Base-by-base conservation (phyloP, 2,329 filamentous ascomycete species). In the Myrmaecium sp. region DNA sequence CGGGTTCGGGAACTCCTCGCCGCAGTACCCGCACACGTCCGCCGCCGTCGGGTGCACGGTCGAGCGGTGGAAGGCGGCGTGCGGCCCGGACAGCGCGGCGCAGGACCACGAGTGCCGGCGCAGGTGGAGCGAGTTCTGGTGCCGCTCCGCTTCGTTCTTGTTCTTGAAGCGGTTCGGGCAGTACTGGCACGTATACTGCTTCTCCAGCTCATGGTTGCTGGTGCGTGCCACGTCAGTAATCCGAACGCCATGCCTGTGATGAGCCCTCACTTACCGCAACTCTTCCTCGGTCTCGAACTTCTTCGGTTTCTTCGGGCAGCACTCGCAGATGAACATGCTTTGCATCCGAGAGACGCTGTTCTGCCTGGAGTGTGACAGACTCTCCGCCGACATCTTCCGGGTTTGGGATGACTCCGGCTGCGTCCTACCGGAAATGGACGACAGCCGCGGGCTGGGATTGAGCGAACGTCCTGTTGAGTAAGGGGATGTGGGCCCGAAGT, bases 141-240 rank as follows among this genome's bases (percentile, higher is more conserved):
- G 86, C 17, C 89, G 72, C 52, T 95, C 86, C 3, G 84, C 84
- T 56, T 95, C 89, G 43, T 95, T 95, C 57, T 95, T 95, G 58
- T 95, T 95, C 56, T 95, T 95, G 62, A 95, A 95, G 7, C 86
- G 74, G 48, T 94, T 94, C 21, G 78, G 78, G 51, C 86, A 95
- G 49, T 81, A 95, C 15, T 72, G 67, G 52, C 86, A 95, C 35
- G 80, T 80, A 51, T 94, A 95, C 53, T 95, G 86, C 53, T 95
- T 95, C 53, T 95, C 89, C 46, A 81, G 74, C 52, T 89, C 81
- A 49, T 95, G 86, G 23, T 74, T 60, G 36, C 86, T 94, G 44
- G 31, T 14, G 21, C 7, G 13, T 14, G 13, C 7, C 8, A 15
- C 21, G 12, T 9, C n/a, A 9, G 12, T n/a, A 7, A 21, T 5